These are phyloP conservation scores for Thozetella sp. DNA, from an alignment of 495 filamentous ascomycete genomes.

Conservation along the genomic window DNA sequence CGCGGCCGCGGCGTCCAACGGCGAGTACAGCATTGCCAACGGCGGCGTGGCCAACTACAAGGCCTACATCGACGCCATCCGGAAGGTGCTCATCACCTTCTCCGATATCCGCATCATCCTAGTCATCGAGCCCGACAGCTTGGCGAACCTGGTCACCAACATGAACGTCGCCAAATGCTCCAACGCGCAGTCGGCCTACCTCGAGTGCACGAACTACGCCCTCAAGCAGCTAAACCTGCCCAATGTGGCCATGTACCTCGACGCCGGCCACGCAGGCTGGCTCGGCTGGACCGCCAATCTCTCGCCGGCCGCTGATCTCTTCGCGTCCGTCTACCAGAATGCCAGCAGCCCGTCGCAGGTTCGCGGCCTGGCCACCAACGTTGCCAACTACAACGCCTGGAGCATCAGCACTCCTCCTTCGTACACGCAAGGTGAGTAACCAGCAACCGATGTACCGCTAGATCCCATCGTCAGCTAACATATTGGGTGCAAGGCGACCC, in stretches of 20 bases:
- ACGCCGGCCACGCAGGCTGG: conserved; percentile 82
- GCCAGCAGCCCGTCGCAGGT: conserved; percentile 66
- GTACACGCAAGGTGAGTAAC: conserved; percentile 13
- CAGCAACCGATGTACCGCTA: background rate
- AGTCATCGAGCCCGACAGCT: conserved; percentile 73
- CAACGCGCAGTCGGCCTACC: conserved; percentile 63
- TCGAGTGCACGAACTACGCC: conserved; percentile 70
- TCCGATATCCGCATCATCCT: conserved; percentile 55
- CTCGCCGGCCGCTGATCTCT: conserved; percentile 66
- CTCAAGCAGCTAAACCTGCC: conserved; percentile 68
- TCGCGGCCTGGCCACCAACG: conserved; percentile 78
- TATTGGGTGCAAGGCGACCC: conserved; percentile 49
- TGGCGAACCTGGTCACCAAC: conserved; percentile 84
- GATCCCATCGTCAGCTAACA: too few species aligned
- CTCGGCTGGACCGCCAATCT: conserved; percentile 83
- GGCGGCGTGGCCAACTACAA: conserved; percentile 66
- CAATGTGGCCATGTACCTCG: conserved; percentile 83
- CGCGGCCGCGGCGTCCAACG: conserved; percentile 75
- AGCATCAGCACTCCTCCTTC: conserved; percentile 25
- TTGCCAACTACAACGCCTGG: conserved; percentile 79
- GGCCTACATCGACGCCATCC: conserved; percentile 72
- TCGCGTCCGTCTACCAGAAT: conserved; percentile 64
- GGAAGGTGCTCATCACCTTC: conserved; percentile 50
- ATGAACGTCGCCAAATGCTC: conserved; percentile 64
- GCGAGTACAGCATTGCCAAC: conserved; percentile 63